These are phyloP conservation scores for Medicago lupulina DNA, from an alignment of 306 rosid genomes.

Conservation along the genomic window DNA sequence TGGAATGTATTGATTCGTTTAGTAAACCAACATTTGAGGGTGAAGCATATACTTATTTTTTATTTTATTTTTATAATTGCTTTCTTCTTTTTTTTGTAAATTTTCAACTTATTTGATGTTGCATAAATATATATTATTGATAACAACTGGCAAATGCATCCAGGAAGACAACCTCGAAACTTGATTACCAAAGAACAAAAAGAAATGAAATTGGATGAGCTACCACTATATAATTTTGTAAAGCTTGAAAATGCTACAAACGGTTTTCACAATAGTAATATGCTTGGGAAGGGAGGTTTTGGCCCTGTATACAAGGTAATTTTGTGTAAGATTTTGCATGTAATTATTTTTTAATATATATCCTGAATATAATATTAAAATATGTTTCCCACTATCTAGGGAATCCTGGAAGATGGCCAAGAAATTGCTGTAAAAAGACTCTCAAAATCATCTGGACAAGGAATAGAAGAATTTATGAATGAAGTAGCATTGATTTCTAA, in stretches of 20 bases:
- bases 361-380: background rate
- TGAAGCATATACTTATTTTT: no score
- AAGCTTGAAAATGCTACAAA: conserved; percentile 49
- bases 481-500: conserved; percentile 54
- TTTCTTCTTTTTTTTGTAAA: background rate
- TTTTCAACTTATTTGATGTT: no score
- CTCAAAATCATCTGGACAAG: conserved; percentile 54
- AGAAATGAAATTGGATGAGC: conserved; percentile 41
- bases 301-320: no score
- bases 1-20: no score
- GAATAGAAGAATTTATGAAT: conserved; percentile 54
- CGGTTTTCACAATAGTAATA: conserved; percentile 31
- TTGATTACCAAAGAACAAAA: background rate
- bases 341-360: conserved; percentile 3
- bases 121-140: no score
- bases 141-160: background rate
- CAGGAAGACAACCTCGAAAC: conserved; percentile 24
- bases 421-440: conserved; percentile 59
- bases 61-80: no score
- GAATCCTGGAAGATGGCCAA: conserved; percentile 45
- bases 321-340: background rate
- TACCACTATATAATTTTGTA: conserved; percentile 36
- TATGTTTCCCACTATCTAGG: conserved; percentile 23
- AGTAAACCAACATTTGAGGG: no score
- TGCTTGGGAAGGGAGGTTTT: conserved; percentile 49